Base-by-base conservation (phyloP, 2,329 filamentous ascomycete species). In the Zalaria sp. region DNA sequence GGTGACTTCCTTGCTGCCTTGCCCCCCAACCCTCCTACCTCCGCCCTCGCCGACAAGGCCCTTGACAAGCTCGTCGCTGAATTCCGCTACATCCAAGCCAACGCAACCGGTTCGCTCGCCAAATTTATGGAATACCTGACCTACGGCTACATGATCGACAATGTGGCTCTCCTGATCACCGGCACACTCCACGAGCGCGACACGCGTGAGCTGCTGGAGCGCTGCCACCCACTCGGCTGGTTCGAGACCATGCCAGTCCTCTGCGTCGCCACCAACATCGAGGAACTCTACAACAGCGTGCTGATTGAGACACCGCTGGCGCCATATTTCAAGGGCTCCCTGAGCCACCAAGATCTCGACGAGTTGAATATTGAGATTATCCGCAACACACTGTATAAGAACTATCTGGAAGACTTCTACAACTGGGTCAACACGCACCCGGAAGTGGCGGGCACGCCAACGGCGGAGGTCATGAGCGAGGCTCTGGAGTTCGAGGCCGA, bases 71-170 rank as follows among this genome's bases (percentile, higher is more conserved):
- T 98, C 50, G 89, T 98, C 49, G 82, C 88, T 51, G 91, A 98
- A 63, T 98, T 98, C 63, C 81, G 87, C 58, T 98, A 98, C 62
- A 74, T 98, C 37, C 85, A 93, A 53, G 87, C 88, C 47, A 94
- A 98, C 59, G 84, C 89, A 27, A 85, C 85, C 2, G 91, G 91
- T 10, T 85, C 87, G 1, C 77, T 95, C 32, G 81, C 88, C 48
- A 87, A 85, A 59, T 98, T 98, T 64, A 87, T 98, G 77, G 87
- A 96, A 63, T 98, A 94, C 64, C 71, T 98, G 47, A 98, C 91
- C 1, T 98, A 98, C 62, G 89, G 88, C 47, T 98, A 98, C 72
- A 98, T 98, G 91, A 98, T 98, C 64, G 91, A 98, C 67, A 98
- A 98, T 56, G 87, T 98, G 41, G 91, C 93, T 34, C 80, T 98